These are phyloP conservation scores for Lignosus rhinocerotis DNA, from an alignment of 1,284 basidiomycete species.

Conservation along the genomic window DNA sequence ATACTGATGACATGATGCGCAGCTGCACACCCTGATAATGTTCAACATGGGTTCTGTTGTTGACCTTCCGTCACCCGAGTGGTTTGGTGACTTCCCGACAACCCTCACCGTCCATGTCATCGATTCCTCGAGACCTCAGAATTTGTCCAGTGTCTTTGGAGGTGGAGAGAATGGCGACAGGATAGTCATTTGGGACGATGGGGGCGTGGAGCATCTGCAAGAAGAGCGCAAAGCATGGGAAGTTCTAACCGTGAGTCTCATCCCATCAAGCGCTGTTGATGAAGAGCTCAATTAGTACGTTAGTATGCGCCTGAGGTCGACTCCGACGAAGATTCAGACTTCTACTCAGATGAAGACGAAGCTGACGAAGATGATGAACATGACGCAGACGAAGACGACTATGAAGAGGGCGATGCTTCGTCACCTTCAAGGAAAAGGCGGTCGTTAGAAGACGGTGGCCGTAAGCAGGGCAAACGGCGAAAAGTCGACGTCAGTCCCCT, in stretches of 20 bases:
- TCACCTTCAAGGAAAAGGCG: slow-evolving; percentile 56
- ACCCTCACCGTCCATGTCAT: slow-evolving; percentile 85
- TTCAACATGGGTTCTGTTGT: slow-evolving; percentile 92
- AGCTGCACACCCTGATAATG: slow-evolving; percentile 92
- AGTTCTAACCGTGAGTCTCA: slow-evolving; percentile 64
- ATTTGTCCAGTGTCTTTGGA: slow-evolving; percentile 87
- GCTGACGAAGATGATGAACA: slow-evolving; percentile 46
- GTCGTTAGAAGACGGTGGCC: slow-evolving; percentile 44
- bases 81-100: slow-evolving; percentile 71
- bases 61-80: slow-evolving; percentile 72
- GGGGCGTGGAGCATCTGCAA: slow-evolving; percentile 64
- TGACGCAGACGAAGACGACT: slow-evolving; percentile 46
- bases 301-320: slow-evolving; percentile 75
- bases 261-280: not conserved
- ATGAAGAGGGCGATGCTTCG: slow-evolving; percentile 36
- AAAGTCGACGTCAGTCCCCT: slow-evolving; percentile 45
- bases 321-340: slow-evolving; percentile 64
- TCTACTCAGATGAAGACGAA: slow-evolving; percentile 37
- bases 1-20: slow-evolving; percentile 1
- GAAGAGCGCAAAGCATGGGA: slow-evolving; percentile 78
- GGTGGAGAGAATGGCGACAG: slow-evolving; percentile 68
- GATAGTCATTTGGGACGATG: slow-evolving; percentile 90
- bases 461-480: slow-evolving; percentile 48
- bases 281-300: not conserved
- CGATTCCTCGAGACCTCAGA: slow-evolving; percentile 91